Base-by-base conservation (phyloP, 164 flowering plant genomes). In the Vitis riparia region DNA sequence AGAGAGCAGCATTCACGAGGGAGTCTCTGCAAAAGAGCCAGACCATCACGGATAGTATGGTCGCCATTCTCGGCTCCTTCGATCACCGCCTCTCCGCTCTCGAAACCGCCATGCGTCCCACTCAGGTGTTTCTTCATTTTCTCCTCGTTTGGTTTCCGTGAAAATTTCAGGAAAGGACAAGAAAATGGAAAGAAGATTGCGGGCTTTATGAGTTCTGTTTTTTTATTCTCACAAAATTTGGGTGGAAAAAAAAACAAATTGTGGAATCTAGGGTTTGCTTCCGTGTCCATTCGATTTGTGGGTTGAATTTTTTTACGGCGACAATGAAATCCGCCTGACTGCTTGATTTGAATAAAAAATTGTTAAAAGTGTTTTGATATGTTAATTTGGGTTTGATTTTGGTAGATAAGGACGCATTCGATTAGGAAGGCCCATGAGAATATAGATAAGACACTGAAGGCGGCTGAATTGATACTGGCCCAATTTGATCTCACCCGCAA, bases 21-120 rank as follows among this genome's bases (percentile, higher is more conserved):
- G 98, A 94, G 12, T 84, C 97, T 44, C 80, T 94, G 51, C 90
- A 82, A 55, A 91, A 90, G 85, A 91, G 98, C 82, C 98, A 94
- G 72, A 81, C 89, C 27, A 82, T 83, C 71, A 94, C 98, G 5
- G 92, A 91, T 59, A 88, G 69, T 75, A 86, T 94, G 90, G 97
- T 92, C 68, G 50, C 89, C 48, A 91, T 91, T 67, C 88, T 94
- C 30, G 97, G 98, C 17, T 94, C 98, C 65, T 93, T 93, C 73
- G 98, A 93, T 65, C 91, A 90, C 80, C 97, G 98, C 37, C 94
- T 93, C 77, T 94, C 98, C 58, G 94, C 94, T n/a, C 91, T 94
- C 47, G 97, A 94, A 67, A 86, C 98, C 68, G 97, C 97, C 68
- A 91, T 94, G 98, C 95, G 97, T 55, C 97, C 98, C 11, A 91